These are phyloP conservation scores for Curvularia spicifera DNA, from an alignment of 2,329 filamentous ascomycete genomes.

Conservation along the genomic window DNA sequence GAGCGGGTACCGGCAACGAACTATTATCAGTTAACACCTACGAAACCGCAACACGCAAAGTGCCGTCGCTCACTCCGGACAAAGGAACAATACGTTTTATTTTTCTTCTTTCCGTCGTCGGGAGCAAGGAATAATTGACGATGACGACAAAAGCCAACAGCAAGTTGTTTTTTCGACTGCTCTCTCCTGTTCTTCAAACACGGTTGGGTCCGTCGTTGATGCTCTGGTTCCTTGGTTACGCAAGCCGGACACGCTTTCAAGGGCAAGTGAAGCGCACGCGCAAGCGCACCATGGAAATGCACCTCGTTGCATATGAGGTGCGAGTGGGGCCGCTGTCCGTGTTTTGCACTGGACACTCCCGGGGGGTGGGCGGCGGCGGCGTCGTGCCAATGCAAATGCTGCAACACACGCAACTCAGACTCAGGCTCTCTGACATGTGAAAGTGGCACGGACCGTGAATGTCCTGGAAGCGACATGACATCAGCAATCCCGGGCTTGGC, in stretches of 20 bases:
- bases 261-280: slow-evolving; percentile 22
- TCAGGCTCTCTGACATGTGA: slow-evolving; percentile 18
- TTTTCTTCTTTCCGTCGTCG: not conserved
- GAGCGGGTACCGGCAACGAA: slow-evolving; percentile 11
- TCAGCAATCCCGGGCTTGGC: slow-evolving; percentile 14
- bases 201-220: not conserved
- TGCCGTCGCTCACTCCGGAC: not conserved
- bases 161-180: not conserved
- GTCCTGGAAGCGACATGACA: slow-evolving; percentile 3
- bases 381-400: not conserved
- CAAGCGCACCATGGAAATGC: not conserved
- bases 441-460: slow-evolving; percentile 14
- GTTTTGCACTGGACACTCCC: not conserved
- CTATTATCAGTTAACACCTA: not conserved
- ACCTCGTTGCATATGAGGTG: slow-evolving; percentile 6
- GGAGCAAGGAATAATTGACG: not conserved
- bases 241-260: slow-evolving; percentile 4
- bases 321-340: slow-evolving; percentile 25
- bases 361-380: not conserved
- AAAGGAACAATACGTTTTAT: not conserved
- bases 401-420: not conserved
- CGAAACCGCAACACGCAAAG: not conserved
- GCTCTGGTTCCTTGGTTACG: slow-evolving; percentile 11
- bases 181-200: not conserved
- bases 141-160: not conserved